Conservation (phyloP, 2,329 filamentous ascomycete genomes). For the Paecilomyces dactylethromorphus region DNA sequence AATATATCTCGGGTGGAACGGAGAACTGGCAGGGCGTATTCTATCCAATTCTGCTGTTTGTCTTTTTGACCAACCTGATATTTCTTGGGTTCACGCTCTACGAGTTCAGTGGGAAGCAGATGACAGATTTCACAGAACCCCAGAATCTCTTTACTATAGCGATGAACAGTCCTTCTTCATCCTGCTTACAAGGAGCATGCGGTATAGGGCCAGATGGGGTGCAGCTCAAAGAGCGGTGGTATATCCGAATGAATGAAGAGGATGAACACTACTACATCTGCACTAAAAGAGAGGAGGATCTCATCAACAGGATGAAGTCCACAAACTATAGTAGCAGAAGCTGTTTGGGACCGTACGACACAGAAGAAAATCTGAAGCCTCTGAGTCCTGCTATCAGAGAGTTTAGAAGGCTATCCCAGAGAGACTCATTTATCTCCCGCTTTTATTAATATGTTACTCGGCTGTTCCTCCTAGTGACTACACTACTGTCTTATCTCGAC, state of each 20-base stretch:
- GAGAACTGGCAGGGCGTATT: constrained; percentile 59
- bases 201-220: constrained; percentile 48
- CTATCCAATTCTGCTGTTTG: constrained; percentile 57
- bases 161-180: constrained; percentile 55
- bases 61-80: constrained; percentile 61
- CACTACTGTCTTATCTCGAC: too few species aligned
- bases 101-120: constrained; percentile 49
- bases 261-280: constrained; percentile 49
- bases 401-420: neutral
- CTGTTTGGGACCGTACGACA: neutral
- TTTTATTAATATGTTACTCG: neutral
- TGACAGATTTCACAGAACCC: constrained; percentile 74
- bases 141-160: constrained; percentile 68
- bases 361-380: neutral
- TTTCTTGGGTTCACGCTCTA: constrained; percentile 59
- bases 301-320: neutral
- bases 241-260: constrained; percentile 39
- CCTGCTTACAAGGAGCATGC: constrained; percentile 49
- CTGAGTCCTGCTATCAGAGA: neutral
- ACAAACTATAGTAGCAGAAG: neutral
- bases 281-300: constrained; percentile 18
- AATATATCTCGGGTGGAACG: constrained; percentile 63
- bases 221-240: constrained; percentile 43
- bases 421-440: neutral
- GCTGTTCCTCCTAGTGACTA: neutral